Evolutionary conservation across 2,329 filamentous ascomycete species (phyloP).

Genomic region (Lomentospora prolificans): DNA sequence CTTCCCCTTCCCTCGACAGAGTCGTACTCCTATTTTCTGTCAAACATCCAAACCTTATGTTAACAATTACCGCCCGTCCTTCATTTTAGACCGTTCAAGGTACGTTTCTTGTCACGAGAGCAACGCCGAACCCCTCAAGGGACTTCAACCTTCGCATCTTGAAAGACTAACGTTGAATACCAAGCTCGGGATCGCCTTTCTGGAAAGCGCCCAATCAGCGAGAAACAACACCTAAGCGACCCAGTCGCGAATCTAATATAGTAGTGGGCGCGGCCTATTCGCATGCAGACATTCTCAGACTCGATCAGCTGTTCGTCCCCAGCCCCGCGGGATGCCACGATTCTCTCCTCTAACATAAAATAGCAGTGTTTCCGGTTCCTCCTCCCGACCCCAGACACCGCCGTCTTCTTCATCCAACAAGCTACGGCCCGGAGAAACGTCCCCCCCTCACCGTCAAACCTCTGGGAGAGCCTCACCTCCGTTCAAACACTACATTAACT

Average conservation of each 20-base stretch:
- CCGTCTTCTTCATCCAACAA: constrained; percentile 49
- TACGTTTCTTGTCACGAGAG: constrained; percentile 29
- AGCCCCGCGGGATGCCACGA: not conserved
- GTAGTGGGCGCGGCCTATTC: constrained; percentile 94
- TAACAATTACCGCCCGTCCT: not conserved
- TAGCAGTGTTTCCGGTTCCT: constrained; percentile 50
- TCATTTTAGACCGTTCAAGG: constrained; percentile 48
- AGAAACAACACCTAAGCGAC: constrained; percentile 43
- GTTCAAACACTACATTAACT: constrained; percentile 67
- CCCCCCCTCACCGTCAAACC: constrained; percentile 43
- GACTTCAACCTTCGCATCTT: constrained; percentile 1
- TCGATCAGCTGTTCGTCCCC: constrained; percentile 60
- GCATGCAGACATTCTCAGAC: constrained; percentile 87
- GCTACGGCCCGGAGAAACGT: constrained; percentile 37
- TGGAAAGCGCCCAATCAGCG: constrained; percentile 55
- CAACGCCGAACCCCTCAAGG: constrained; percentile 2
- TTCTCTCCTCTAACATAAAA: constrained; percentile 8
- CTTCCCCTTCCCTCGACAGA: not conserved
- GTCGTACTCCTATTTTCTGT: not conserved
- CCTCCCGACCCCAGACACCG: constrained; percentile 66
- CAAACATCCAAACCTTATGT: not conserved
- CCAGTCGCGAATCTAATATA: constrained; percentile 53
- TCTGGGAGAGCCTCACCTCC: constrained; percentile 51
- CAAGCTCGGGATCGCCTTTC: constrained; percentile 78
- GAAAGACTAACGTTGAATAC: constrained; percentile 18